Base-by-base conservation (phyloP, 2,329 filamentous ascomycete species). In the Diaporthe sp. region DNA sequence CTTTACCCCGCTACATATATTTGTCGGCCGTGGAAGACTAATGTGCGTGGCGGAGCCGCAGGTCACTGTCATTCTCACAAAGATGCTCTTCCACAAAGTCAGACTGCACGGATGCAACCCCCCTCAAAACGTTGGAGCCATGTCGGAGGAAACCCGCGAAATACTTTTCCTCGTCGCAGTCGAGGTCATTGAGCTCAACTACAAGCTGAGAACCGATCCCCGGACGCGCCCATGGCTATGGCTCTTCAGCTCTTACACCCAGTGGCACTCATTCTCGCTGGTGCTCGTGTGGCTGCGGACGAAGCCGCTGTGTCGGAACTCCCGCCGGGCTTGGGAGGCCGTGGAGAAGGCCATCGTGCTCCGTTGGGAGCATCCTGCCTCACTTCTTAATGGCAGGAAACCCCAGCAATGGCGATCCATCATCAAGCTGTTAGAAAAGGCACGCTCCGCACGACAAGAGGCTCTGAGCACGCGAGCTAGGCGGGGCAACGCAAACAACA, bases 161-260 rank as follows among this genome's bases (percentile, higher is more conserved):
- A 31, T 25, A 49, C 31, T 68, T 3, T 68, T 68, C n/a, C 39
- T 49, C 15, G 62, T 68, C 25, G 62, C 62, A 46, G 42, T 68
- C 22, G 62, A 68, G 4, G 62, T 68, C 62, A 68, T 68, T 5
- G 62, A 68, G 13, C 39, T 68, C 25, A 68, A 51, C 15, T 51
- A 68, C 62, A 51, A 68, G n/a, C 25, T 68, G 15, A 25, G 42
- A 4, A 68, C 62, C 12, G 62, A 68, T 31, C 42, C 62, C 4
- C 62, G 62, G n/a, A 22, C 62, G 3, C 62, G 62, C 9, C 62
- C 22, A 15, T 68, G 62, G 62, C 62, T 28, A 25, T 68, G 62
- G 62, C 42, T 68, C 62, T 68, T 68, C n/a, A 68, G 62, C 62
- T 68, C 62, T 22, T 68, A 68, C 34, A 68, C 62, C 17, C 62